phyloP scores from a whole-genome alignment of 2,329 filamentous ascomycete genomes.

The Seiridium unicorne region DNA sequence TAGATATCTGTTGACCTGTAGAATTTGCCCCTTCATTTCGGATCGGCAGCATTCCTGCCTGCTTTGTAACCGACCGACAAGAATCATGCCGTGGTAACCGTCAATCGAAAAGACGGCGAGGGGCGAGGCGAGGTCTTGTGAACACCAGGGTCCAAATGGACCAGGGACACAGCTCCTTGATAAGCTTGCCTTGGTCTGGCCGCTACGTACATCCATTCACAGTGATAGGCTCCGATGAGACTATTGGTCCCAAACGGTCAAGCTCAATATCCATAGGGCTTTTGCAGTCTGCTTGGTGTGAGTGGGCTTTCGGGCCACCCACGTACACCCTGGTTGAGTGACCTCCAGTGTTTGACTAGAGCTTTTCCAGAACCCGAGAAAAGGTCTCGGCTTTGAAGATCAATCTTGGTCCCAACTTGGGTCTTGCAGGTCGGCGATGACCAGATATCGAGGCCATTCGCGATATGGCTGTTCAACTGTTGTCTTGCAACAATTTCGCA shows the following conservation, averaged over 20 bases:
- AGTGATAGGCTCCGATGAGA: neutral
- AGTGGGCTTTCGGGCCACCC: neutral
- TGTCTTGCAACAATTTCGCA: too few species aligned
- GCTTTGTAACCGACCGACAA: neutral
- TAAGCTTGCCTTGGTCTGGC: neutral
- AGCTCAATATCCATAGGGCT: slow-evolving; percentile 1
- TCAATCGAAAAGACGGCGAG: neutral
- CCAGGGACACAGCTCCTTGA: neutral
- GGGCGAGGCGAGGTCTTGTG: slow-evolving; percentile 2
- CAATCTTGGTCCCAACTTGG: neutral
- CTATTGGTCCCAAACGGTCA: neutral
- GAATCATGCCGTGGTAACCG: neutral
- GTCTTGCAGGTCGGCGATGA: neutral
- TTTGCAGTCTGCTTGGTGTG: slow-evolving; percentile 2
- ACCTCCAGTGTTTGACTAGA: slow-evolving; percentile 1
- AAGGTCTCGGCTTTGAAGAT: neutral
- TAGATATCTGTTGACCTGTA: neutral
- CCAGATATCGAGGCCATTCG: neutral
- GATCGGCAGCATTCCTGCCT: slow-evolving; percentile 25
- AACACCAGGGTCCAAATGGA: neutral
- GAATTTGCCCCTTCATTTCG: slow-evolving; percentile 25
- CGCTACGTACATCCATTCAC: too few species aligned
- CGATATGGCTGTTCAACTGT: neutral
- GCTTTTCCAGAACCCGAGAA: neutral
- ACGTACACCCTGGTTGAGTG: neutral